Conservation (phyloP, 2,329 filamentous ascomycete genomes). For the Calonectria crousiana region DNA sequence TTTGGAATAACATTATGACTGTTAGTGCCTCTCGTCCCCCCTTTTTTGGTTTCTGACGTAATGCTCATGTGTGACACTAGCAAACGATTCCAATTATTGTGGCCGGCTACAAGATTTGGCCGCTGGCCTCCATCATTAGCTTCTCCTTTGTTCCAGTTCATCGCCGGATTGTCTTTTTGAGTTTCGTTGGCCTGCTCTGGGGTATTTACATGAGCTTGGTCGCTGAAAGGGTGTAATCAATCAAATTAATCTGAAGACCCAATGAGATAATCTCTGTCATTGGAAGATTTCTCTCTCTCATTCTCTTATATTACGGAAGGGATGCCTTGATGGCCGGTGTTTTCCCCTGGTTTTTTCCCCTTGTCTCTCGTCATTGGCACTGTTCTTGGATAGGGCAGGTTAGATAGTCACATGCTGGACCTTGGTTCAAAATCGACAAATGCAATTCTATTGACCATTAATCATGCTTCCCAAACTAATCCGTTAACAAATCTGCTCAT, state of each 20-base stretch:
- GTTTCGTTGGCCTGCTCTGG: conserved; percentile 62
- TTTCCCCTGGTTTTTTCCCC: neutral
- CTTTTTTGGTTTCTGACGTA: neutral
- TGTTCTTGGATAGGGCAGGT: neutral
- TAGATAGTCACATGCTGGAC: neutral
- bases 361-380: neutral
- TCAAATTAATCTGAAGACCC: neutral
- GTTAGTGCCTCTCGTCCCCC: conserved; percentile 35
- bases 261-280: neutral
- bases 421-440: neutral
- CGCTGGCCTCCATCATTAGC: conserved; percentile 63
- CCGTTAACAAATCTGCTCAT: neutral
- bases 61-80: conserved; percentile 35
- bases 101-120: conserved; percentile 65
- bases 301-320: neutral
- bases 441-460: neutral
- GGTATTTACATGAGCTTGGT: conserved; percentile 65
- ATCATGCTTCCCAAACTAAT: no score
- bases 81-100: conserved; percentile 62
- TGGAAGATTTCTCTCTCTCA: neutral
- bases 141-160: conserved; percentile 64
- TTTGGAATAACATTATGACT: conserved; percentile 53
- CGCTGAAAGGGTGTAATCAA: conserved; percentile 53
- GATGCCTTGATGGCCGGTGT: conserved; percentile 7
- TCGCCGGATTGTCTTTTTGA: conserved; percentile 62